A percentile compares a stretch with the other conserved stretches of the same genome.
Conservation (phyloP, 768 basidiomycete species). For the Mycena chlorophos region DNA sequence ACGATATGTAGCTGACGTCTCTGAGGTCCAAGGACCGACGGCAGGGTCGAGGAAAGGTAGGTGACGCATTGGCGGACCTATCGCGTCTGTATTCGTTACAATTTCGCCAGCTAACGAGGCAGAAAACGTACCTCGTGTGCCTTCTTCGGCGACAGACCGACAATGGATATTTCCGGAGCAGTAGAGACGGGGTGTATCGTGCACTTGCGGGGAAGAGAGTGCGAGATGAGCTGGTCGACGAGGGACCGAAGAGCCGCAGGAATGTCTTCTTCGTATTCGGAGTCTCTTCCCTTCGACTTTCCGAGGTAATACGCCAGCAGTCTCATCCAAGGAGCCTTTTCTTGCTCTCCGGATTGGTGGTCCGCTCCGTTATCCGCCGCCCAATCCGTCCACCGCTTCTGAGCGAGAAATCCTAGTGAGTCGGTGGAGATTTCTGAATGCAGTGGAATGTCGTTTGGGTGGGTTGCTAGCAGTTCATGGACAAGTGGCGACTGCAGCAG, state of each 20-base stretch:
- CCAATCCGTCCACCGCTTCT: conserved; percentile 40
- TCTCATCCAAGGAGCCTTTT: conserved; percentile 25
- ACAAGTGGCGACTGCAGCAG: conserved; percentile 18
- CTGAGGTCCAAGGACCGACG: conserved; percentile 15
- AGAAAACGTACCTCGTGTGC: conserved; percentile 48
- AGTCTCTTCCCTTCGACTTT: not conserved
- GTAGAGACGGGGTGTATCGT: not conserved
- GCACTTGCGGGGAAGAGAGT: not conserved
- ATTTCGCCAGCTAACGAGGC: not conserved
- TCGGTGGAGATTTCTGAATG: conserved; percentile 20
- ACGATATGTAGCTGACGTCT: conserved; percentile 45
- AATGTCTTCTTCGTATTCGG: not conserved
- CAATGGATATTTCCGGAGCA: conserved; percentile 12
- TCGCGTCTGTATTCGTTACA: not conserved
- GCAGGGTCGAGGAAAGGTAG: conserved; percentile 46
- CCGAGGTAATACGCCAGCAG: not conserved
- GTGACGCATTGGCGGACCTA: conserved; percentile 58
- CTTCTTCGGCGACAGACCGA: conserved; percentile 77
- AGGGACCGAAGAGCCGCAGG: not conserved
- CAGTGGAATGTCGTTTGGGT: conserved; percentile 46
- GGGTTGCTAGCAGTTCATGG: conserved; percentile 39
- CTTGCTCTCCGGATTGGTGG: not conserved
- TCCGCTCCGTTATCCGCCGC: conserved; percentile 7
- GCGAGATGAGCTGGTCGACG: conserved; percentile 9
- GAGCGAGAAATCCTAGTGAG: conserved; percentile 26